These are phyloP conservation scores for Hortiboletus flavorubellus DNA, from an alignment of 768 basidiomycete species.

Conservation along the genomic window DNA sequence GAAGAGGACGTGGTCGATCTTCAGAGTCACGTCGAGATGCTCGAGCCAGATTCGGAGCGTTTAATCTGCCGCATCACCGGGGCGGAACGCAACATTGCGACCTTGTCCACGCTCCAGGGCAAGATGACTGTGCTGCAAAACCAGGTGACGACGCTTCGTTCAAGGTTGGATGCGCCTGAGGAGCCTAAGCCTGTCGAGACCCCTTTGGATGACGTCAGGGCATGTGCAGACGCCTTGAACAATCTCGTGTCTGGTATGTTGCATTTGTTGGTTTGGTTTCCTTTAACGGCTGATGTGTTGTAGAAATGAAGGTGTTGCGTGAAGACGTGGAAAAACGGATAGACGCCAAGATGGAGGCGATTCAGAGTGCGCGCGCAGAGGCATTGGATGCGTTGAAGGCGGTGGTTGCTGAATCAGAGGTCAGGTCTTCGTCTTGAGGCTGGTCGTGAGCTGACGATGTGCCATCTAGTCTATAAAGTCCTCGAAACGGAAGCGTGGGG, in stretches of 20 bases:
- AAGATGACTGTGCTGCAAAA: conserved; percentile 21
- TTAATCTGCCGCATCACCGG: conserved; percentile 26
- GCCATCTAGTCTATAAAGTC: conserved; percentile 32
- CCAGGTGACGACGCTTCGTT: conserved; percentile 19
- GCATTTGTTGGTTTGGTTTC: neutral
- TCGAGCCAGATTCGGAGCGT: conserved; percentile 35
- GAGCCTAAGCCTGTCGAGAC: conserved; percentile 8
- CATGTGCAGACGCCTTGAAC: conserved; percentile 35
- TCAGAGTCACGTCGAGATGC: conserved; percentile 36
- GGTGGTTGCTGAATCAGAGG: conserved; percentile 34
- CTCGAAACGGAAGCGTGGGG: conserved; percentile 62
- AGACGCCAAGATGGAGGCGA: conserved; percentile 41
- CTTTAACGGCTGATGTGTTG: neutral
- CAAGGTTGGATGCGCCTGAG: conserved; percentile 15
- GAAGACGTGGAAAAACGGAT: conserved; percentile 45
- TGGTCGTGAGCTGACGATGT: conserved; percentile 20
- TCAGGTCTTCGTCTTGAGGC: conserved; percentile 15
- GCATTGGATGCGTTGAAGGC: conserved; percentile 37
- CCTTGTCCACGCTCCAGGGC: conserved; percentile 26
- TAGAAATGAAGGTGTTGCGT: conserved; percentile 47
- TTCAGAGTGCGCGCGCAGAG: conserved; percentile 40
- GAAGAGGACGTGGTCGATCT: conserved; percentile 33
- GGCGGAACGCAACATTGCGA: conserved; percentile 31
- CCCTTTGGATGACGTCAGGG: conserved; percentile 21
- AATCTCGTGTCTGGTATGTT: conserved; percentile 42